A percentile compares a stretch with the other conserved stretches of the same genome.
phyloP scores from a whole-genome alignment of 345 rosid species.

The Salix arbutifolia region DNA sequence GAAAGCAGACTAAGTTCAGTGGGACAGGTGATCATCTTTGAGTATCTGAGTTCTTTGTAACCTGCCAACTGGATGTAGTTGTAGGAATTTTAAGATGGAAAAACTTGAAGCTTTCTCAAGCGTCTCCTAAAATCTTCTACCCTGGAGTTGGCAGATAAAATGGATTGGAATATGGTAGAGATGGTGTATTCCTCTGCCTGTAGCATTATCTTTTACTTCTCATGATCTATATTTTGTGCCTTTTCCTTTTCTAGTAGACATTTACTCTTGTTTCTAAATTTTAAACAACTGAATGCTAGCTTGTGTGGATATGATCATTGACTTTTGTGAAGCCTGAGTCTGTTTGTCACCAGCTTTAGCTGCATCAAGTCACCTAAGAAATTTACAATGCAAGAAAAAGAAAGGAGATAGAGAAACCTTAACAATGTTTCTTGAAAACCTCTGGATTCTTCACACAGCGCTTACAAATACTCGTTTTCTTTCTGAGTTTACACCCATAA shows the following conservation, averaged over 20 bases:
- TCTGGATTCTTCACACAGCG: not conserved
- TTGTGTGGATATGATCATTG: not conserved
- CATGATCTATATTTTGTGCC: not conserved
- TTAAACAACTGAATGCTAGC: not conserved
- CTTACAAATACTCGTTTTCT: not conserved
- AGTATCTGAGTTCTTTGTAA: not conserved
- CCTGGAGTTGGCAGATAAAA: not conserved
- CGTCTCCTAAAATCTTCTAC: not conserved
- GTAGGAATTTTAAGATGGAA: not conserved
- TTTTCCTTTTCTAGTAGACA: not conserved
- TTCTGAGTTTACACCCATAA: not conserved
- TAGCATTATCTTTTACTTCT: not conserved
- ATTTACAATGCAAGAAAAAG: not conserved
- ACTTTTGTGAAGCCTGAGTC: not conserved
- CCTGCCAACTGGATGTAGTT: not conserved
- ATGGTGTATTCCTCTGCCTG: not conserved
- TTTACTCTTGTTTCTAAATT: not conserved
- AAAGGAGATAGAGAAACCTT: not conserved
- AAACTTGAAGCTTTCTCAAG: not conserved
- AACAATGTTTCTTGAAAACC: not conserved
- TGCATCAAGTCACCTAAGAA: not conserved
- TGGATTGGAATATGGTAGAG: not conserved
- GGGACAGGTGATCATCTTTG: not conserved
- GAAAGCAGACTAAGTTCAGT: not conserved
- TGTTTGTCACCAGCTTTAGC: not conserved